Conservation (phyloP, 805 yeast species). For the Cyberlindnera japonica region DNA sequence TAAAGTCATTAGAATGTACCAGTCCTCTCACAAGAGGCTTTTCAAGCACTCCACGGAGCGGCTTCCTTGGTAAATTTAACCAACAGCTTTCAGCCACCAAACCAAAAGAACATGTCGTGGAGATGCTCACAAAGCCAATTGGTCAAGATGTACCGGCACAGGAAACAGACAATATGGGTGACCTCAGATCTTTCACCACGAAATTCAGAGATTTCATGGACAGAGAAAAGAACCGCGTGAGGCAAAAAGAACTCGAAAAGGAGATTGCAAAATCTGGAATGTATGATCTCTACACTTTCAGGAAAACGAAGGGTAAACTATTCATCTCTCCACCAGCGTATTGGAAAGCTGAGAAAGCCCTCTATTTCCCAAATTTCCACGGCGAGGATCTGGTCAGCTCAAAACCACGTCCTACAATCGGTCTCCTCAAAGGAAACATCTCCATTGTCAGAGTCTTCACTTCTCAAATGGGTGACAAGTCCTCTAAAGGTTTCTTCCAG, state of each 20-base stretch:
- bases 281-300: constrained; percentile 58
- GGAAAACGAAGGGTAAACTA: constrained; percentile 79
- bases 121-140: constrained; percentile 41
- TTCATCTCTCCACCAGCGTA: constrained; percentile 79
- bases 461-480: constrained; percentile 65
- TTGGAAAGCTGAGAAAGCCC: constrained; percentile 67
- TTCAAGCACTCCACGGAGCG: constrained; percentile 5
- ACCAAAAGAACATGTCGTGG: constrained; percentile 34
- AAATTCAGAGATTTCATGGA: constrained; percentile 46
- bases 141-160: constrained; percentile 41
- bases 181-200: constrained; percentile 33
- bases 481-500: constrained; percentile 58
- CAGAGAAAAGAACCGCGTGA: constrained; percentile 41
- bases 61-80: constrained; percentile 31
- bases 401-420: constrained; percentile 30
- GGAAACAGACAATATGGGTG: constrained; percentile 38
- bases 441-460: constrained; percentile 65
- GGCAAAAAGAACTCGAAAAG: constrained; percentile 52
- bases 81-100: constrained; percentile 35
- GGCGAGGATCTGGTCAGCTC: constrained; percentile 48
- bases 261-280: constrained; percentile 68
- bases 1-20: not conserved
- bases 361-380: constrained; percentile 77
- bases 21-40: constrained; percentile 6
- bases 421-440: constrained; percentile 45